Evolutionary conservation across 1,284 basidiomycete genomes (phyloP).

Genomic region (Apiotrichum siamense): DNA sequence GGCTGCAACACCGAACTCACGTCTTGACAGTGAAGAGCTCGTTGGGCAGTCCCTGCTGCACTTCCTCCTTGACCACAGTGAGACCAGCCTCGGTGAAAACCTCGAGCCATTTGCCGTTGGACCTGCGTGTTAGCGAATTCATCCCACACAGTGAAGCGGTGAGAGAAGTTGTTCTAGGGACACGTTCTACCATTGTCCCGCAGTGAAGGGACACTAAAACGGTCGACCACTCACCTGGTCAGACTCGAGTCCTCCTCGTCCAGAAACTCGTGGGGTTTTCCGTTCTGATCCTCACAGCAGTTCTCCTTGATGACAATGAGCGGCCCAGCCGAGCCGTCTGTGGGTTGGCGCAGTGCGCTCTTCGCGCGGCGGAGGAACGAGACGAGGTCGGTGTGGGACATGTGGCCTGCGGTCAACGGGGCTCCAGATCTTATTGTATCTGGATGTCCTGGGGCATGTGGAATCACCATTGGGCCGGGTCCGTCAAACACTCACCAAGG

Average conservation of each 20-base stretch:
- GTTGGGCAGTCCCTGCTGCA: slow-evolving; percentile 64
- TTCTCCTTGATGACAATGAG: slow-evolving; percentile 86
- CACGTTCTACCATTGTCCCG: background rate
- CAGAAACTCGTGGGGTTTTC: slow-evolving; percentile 54
- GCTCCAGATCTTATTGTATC: background rate
- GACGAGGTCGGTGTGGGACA: slow-evolving; percentile 69
- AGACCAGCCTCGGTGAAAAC: slow-evolving; percentile 67
- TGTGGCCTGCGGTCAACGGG: slow-evolving; percentile 54
- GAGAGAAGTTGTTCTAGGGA: too few relatives aligned
- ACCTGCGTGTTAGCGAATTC: slow-evolving; percentile 52
- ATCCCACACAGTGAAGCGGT: background rate
- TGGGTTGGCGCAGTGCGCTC: slow-evolving; percentile 33
- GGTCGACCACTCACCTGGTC: slow-evolving; percentile 58
- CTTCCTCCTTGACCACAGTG: slow-evolving; percentile 60
- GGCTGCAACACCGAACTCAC: too few relatives aligned
- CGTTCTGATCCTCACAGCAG: slow-evolving; percentile 60
- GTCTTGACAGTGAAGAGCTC: slow-evolving; percentile 78
- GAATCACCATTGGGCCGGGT: too few relatives aligned
- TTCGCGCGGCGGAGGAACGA: slow-evolving; percentile 63
- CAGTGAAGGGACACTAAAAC: background rate
- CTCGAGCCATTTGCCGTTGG: slow-evolving; percentile 71
- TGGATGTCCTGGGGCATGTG: too few relatives aligned
- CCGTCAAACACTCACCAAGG: slow-evolving; percentile 54
- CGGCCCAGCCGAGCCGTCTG: slow-evolving; percentile 44
- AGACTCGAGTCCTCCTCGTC: slow-evolving; percentile 83